Evolutionary conservation across 768 basidiomycete species (phyloP), one percentile per base, ranked within the genome.

Genomic region (Chlorophyllum brunneum): DNA sequence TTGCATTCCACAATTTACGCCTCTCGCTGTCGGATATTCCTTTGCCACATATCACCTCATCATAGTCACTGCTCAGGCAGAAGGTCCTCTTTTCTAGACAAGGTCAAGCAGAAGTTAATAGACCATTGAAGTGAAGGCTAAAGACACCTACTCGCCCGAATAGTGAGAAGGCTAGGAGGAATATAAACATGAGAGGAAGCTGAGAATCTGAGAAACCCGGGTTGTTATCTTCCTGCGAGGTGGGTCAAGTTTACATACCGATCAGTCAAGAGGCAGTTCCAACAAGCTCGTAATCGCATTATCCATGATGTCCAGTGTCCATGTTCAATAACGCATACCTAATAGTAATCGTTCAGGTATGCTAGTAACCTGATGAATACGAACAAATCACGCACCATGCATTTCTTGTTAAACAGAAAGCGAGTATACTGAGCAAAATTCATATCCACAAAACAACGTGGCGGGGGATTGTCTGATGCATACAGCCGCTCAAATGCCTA

Each of bases 371-470:
- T n/a, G n/a, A n/a, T n/a, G n/a, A n/a, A n/a, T n/a, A 27, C 26
- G n/a, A n/a, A 18, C 8, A 31, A 34, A 20, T 15, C 6, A 34
- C 46, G 15, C 29, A 51, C 50, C 31, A 51, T 43, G 20, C 50
- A 51, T 11, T 33, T 43, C 16, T 33, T 36, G 9, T 63, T 65
- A 56, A 68, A 76, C 6, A 72, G 40, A 15, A 74, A 56, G 16
- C 65, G 62, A 0, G 72, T 62, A 52, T 71, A 75, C 20, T 63
- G 63, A 0, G 65, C 58, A 30, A 70, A 61, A 41, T 60, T 67
- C 24, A 71, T 47, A 22, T 65, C 64, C 16, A 54, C 33, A 2
- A 71, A 71, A 39, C 62, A 63, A 1, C 61, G 54, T 0, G 61
- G 59, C 2, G 66, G 64, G 2, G 56, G 38, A 42, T 44, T 48